Percentiles rank a stretch among this genome's conserved stretches.
phyloP scores from a whole-genome alignment of 805 yeast species.

The Metschnikowia proteae region DNA sequence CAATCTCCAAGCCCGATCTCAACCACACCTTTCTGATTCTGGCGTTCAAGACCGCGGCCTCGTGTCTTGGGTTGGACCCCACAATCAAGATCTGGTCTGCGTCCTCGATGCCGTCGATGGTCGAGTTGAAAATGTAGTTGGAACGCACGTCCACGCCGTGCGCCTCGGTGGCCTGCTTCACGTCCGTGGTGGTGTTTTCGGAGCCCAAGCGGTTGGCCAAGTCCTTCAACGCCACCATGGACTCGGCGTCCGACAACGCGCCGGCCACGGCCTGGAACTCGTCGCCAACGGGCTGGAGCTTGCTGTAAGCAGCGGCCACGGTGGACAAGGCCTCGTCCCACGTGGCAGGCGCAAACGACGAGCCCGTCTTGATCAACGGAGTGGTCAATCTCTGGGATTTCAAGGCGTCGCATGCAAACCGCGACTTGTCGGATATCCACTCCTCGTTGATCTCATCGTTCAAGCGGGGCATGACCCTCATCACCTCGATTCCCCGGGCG shows the following conservation, averaged over 20 bases:
- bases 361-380: slow-evolving; percentile 71
- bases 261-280: slow-evolving; percentile 83
- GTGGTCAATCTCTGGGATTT: slow-evolving; percentile 81
- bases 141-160: slow-evolving; percentile 74
- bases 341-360: slow-evolving; percentile 66
- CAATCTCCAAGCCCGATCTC: slow-evolving; percentile 60
- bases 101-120: slow-evolving; percentile 73
- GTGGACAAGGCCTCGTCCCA: slow-evolving; percentile 84
- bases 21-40: slow-evolving; percentile 82
- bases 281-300: slow-evolving; percentile 55
- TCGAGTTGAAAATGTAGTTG: slow-evolving; percentile 75
- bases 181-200: slow-evolving; percentile 76
- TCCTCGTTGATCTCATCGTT: slow-evolving; percentile 87
- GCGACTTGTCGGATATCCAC: slow-evolving; percentile 85
- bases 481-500: slow-evolving; percentile 80
- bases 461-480: slow-evolving; percentile 81
- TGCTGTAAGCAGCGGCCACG: slow-evolving; percentile 58
- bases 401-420: slow-evolving; percentile 83
- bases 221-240: slow-evolving; percentile 79
- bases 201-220: slow-evolving; percentile 72
- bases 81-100: slow-evolving; percentile 78
- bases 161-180: slow-evolving; percentile 50
- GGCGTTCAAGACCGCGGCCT: slow-evolving; percentile 83
- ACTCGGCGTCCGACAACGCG: slow-evolving; percentile 77
- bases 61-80: slow-evolving; percentile 87